phyloP scores from a whole-genome alignment of 164 flowering plant genomes.

The Berberis vulgaris region DNA sequence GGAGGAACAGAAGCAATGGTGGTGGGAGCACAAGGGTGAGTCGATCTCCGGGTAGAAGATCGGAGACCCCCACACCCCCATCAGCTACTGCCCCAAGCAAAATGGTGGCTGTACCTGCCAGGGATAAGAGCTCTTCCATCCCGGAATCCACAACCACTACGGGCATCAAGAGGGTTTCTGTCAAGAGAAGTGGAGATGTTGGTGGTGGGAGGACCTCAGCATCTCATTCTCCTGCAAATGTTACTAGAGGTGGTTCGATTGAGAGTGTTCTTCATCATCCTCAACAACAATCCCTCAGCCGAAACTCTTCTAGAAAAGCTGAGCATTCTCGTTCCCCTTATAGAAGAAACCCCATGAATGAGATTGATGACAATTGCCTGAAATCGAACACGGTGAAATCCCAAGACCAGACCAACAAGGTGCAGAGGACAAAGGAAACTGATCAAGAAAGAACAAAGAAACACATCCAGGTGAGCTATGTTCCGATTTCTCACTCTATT shows the following conservation, averaged over 20 bases:
- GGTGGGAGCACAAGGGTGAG: constrained; percentile 60
- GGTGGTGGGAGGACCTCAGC: constrained; percentile 29
- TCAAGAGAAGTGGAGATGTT: constrained; percentile 47
- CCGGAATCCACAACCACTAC: neutral
- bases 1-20: constrained; percentile 19
- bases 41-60: constrained; percentile 72
- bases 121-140: constrained; percentile 23
- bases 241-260: neutral
- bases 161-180: constrained; percentile 38
- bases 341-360: constrained; percentile 71
- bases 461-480: constrained; percentile 14
- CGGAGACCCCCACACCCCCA: constrained; percentile 28
- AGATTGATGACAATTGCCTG: constrained; percentile 43
- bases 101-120: constrained; percentile 82
- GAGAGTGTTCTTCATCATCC: constrained; percentile 19
- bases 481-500: neutral
- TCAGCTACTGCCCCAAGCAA: constrained; percentile 41
- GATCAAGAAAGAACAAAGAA: constrained; percentile 7
- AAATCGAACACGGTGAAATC: constrained; percentile 7
- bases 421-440: constrained; percentile 5
- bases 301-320: constrained; percentile 69
- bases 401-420: constrained; percentile 13
- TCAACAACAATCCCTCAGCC: constrained; percentile 46
- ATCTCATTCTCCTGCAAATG: constrained; percentile 69
- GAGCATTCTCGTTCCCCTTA: constrained; percentile 82